A percentile compares a stretch with the other conserved stretches of the same genome.
Evolutionary conservation across 441 rosid genomes (phyloP).

Genomic region (Cnidoscolus chayamansa): DNA sequence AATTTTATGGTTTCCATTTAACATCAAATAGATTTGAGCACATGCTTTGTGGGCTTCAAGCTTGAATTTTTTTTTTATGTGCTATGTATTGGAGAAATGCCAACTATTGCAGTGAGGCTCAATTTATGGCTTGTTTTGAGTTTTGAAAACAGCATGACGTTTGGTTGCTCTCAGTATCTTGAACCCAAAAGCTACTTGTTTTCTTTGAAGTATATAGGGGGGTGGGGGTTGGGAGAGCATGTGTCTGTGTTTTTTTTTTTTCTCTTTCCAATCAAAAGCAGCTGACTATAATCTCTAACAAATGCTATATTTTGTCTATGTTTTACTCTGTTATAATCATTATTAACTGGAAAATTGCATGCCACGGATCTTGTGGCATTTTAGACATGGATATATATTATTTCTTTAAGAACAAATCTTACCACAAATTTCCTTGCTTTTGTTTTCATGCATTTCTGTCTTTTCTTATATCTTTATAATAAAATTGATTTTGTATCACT

Average conservation of each 20-base stretch:
- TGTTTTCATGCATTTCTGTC: neutral
- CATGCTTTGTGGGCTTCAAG: neutral
- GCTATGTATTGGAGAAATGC: neutral
- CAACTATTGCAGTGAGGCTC: neutral
- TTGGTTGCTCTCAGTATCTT: neutral
- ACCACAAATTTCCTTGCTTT: neutral
- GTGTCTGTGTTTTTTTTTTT: neutral
- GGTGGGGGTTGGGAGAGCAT: too few relatives aligned
- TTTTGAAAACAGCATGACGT: too few relatives aligned
- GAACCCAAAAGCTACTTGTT: slow-evolving; percentile 3
- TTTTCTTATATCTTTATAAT: neutral
- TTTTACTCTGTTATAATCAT: neutral
- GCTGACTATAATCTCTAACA: neutral
- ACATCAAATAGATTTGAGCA: neutral
- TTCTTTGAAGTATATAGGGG: neutral
- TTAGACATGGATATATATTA: neutral
- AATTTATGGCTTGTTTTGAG: neutral
- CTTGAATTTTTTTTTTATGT: neutral
- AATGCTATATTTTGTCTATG: neutral
- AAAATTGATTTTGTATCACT: neutral
- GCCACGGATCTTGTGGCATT: neutral
- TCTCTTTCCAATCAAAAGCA: neutral
- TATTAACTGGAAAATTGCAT: neutral
- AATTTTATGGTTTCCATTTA: neutral
- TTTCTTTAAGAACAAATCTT: neutral